Evolutionary conservation across 345 rosid genomes (phyloP), one percentile per base, ranked within the genome.

Genomic region (Brassica napus): DNA sequence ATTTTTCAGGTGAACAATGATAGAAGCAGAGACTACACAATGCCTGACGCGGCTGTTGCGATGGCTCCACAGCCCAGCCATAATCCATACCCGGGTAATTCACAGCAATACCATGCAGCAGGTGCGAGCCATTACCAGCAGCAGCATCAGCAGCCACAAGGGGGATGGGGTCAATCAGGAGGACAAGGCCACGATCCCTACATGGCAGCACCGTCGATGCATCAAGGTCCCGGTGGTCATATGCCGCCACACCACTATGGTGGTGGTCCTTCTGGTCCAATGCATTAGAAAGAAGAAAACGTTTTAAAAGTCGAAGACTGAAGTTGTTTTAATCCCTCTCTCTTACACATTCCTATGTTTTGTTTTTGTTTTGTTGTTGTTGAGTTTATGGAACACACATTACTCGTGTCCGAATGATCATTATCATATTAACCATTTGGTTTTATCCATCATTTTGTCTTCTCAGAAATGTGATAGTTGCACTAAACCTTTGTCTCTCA

Each of bases 91-190:
- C 57, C 57, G 2, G 18, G 82, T 72, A 87, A 82, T 80, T 35
- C 82, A 44, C 82, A 66, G 30, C 82, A 74, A 68, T 79, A 79
- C 85, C 87, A 77, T 85, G 88, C 83, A 81, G 78, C 63, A 88
- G 91, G 44, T 74, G 86, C 54, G 55, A 74, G 82, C 18, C 92
- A 90, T 68, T 71, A 78, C 1, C 79, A 55, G 0, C 68, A 84
- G 81, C 88, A 83, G 61, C 96, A 44, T 44, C 86, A 77, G 9
- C 61, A 11, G 15, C 85, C 90, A 62, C 82, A 91, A 16, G 86
- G 84, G 1, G 97, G 97, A 24, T 91, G 99, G 99, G 86, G 24
- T n/a, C 57, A 49, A 49, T n/a, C 57, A 49, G 57, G 21, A 49
- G 57, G 57, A 3, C 82, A 92, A 65, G 84, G 82, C 63, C 87